phyloP scores from a whole-genome alignment of 352 stramenopile species.

The Globisporangium canariense region DNA sequence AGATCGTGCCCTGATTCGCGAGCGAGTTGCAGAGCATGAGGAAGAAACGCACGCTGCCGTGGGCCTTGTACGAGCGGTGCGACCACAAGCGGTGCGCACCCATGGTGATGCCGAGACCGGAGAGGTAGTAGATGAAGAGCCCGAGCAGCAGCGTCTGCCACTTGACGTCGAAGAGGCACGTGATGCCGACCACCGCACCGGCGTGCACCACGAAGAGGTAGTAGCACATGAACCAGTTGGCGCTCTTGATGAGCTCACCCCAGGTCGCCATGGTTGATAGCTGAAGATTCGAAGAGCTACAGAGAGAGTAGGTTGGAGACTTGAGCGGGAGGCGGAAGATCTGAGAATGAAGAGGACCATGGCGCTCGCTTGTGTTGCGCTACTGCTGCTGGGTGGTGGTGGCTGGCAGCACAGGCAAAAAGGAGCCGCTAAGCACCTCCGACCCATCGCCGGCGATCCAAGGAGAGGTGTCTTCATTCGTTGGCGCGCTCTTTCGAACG shows the following conservation, averaged over 20 bases:
- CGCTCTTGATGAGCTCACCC: slow-evolving; percentile 51
- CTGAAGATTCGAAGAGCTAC: not conserved
- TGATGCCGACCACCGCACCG: slow-evolving; percentile 86
- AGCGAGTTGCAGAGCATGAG: slow-evolving; percentile 98
- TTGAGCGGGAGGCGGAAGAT: slow-evolving; percentile 3
- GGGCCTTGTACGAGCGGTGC: slow-evolving; percentile 95
- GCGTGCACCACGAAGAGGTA: slow-evolving; percentile 95
- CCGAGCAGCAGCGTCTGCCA: slow-evolving; percentile 88
- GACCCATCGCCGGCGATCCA: not conserved
- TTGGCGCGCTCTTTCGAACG: not conserved
- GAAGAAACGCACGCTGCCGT: slow-evolving; percentile 88
- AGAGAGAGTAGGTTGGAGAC: not conserved
- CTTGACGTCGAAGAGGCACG: slow-evolving; percentile 75
- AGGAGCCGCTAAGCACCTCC: not conserved
- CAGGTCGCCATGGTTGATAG: slow-evolving; percentile 12
- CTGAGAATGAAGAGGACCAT: not conserved
- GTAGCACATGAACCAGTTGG: slow-evolving; percentile 98
- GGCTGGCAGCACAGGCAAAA: not conserved
- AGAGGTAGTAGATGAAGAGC: slow-evolving; percentile 93
- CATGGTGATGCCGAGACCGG: slow-evolving; percentile 96
- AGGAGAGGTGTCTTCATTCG: slow-evolving; percentile 1
- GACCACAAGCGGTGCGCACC: slow-evolving; percentile 97
- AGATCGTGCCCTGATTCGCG: slow-evolving; percentile 98
- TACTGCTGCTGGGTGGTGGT: not conserved
- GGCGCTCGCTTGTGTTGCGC: not conserved